Conservation (phyloP, 495 filamentous ascomycete genomes). For the Aspergillus coremiiformis region DNA sequence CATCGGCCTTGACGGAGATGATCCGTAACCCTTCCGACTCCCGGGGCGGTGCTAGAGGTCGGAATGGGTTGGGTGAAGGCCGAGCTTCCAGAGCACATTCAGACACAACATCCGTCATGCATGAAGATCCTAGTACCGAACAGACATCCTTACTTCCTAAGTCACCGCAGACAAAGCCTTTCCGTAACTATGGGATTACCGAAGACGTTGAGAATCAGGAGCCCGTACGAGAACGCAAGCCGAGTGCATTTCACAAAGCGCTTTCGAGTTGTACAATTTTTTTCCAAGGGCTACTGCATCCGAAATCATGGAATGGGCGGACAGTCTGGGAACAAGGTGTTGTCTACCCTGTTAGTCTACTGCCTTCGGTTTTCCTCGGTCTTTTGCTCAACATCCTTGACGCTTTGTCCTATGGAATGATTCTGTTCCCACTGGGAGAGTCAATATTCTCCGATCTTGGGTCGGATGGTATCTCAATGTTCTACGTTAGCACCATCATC, state of each 20-base stretch:
- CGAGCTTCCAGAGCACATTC: constrained; percentile 1
- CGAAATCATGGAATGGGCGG: constrained; percentile 65
- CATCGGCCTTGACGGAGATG: constrained; percentile 59
- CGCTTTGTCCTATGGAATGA: constrained; percentile 94
- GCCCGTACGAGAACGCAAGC: constrained; percentile 3
- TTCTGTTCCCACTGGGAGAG: constrained; percentile 84
- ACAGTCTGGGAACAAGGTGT: constrained; percentile 57
- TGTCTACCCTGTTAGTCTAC: constrained; percentile 55
- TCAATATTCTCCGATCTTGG: constrained; percentile 76
- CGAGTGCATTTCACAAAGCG: constrained; percentile 13
- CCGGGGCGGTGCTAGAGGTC: constrained; percentile 16
- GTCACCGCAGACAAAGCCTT: constrained; percentile 17
- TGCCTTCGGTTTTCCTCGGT: constrained; percentile 84
- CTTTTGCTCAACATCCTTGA: constrained; percentile 88
- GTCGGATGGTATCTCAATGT: constrained; percentile 93
- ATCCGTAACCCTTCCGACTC: constrained; percentile 47
- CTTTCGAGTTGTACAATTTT: constrained; percentile 21
- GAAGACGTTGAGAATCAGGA: constrained; percentile 37
- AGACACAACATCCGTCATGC: background rate
- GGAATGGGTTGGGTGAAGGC: constrained; percentile 1
- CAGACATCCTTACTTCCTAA: constrained; percentile 37
- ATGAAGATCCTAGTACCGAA: constrained; percentile 26
- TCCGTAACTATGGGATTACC: constrained; percentile 24
- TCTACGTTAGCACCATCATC: constrained; percentile 95
- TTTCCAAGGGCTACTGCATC: constrained; percentile 36